phyloP scores from a whole-genome alignment of 192 early-diverging fungal species.

The Geranomyces variabilis region DNA sequence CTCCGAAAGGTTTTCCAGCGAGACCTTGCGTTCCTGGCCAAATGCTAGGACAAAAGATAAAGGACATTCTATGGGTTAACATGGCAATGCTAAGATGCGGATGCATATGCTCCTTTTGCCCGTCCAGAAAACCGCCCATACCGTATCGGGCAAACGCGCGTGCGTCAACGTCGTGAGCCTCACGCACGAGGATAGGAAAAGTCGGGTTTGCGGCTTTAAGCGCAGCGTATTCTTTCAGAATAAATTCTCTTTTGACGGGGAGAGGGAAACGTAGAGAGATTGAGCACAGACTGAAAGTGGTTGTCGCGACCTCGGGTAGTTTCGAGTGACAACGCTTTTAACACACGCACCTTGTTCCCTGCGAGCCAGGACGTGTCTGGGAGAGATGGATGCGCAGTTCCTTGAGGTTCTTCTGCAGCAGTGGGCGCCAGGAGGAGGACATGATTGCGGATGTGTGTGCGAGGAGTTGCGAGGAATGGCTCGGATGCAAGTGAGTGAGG shows the following conservation, averaged over 20 bases:
- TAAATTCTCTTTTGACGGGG: constrained; percentile 71
- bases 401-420: constrained; percentile 58
- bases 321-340: not conserved
- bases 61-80: too few species aligned
- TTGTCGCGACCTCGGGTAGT: not conserved
- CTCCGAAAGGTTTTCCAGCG: constrained; percentile 73
- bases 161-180: constrained; percentile 81
- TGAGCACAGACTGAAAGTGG: not conserved
- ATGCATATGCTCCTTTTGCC: too few species aligned
- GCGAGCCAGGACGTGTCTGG: constrained; percentile 76
- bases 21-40: constrained; percentile 78
- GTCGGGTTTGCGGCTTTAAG: constrained; percentile 85
- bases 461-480: not conserved
- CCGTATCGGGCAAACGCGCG: constrained; percentile 90
- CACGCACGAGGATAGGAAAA: constrained; percentile 88
- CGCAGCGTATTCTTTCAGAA: constrained; percentile 76
- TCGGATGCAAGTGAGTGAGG: too few species aligned
- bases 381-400: constrained; percentile 91
- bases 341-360: constrained; percentile 84
- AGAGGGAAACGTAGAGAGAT: constrained; percentile 1
- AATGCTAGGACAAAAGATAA: too few species aligned
- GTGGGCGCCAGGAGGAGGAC: constrained; percentile 31
- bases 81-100: too few species aligned
- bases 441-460: constrained; percentile 5
- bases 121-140: constrained; percentile 31